Percentiles rank a stretch among this genome's conserved stretches.
phyloP scores from a whole-genome alignment of 768 basidiomycete genomes.

The Suillus decipiens region DNA sequence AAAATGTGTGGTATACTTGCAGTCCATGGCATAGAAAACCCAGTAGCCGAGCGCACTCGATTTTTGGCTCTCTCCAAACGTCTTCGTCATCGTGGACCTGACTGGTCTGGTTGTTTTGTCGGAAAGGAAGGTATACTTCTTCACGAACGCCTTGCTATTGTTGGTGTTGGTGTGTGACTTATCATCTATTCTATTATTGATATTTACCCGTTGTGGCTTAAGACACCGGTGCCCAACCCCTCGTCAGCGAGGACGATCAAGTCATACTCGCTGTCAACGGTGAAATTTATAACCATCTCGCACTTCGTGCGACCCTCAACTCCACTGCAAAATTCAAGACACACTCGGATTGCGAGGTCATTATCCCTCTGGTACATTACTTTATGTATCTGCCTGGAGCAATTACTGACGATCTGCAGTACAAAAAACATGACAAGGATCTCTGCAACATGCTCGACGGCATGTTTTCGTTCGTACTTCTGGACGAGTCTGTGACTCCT shows the following conservation, averaged over 20 bases:
- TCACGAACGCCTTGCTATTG: constrained; percentile 96
- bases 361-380: constrained; percentile 79
- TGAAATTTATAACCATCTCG: constrained; percentile 97
- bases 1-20: constrained; percentile 93
- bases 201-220: constrained; percentile 3
- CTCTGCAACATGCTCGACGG: constrained; percentile 87
- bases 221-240: constrained; percentile 97
- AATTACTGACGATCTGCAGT: constrained; percentile 47
- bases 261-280: constrained; percentile 92
- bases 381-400: neutral
- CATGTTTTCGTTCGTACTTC: constrained; percentile 97
- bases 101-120: constrained; percentile 97
- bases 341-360: constrained; percentile 97
- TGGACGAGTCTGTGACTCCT: constrained; percentile 91
- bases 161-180: constrained; percentile 82
- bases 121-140: constrained; percentile 81
- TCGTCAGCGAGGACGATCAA: constrained; percentile 84
- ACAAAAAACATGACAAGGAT: constrained; percentile 75
- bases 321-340: constrained; percentile 85
- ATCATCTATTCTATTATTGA: constrained; percentile 8
- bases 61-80: constrained; percentile 87
- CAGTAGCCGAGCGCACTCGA: constrained; percentile 64
- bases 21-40: constrained; percentile 76
- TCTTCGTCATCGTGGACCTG: constrained; percentile 92
- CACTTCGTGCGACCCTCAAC: constrained; percentile 69